Base-by-base conservation (phyloP, 164 flowering plant genomes). In the Stephania yunnanensis region DNA sequence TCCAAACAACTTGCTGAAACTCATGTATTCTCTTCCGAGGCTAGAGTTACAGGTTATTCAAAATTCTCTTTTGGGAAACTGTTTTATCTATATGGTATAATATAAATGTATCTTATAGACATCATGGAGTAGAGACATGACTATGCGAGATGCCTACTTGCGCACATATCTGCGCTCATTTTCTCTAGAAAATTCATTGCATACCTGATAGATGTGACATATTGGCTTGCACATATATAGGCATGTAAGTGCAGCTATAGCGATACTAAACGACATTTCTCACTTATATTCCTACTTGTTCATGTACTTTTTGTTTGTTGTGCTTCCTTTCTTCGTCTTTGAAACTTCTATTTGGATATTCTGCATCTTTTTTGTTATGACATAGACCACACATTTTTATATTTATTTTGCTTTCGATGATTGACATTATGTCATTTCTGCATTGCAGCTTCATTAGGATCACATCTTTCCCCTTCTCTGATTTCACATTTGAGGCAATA, bases 361-460 rank as follows among this genome's bases (percentile, higher is more conserved):
- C 25, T 25, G 25, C 25, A 25, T 25, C n/a, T 25, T 25, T 25
- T 25, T 25, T 25, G 25, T 25, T 25, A 25, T 25, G 25, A 25
- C 25, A 25, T 25, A 25, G 25, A 25, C 25, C 0, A 25, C 25
- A 25, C 25, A 36, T 55, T 44, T 74, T 45, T 5, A 6, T 17
- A 29, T 58, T 68, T 15, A 11, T 30, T 19, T n/a, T 31, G 20
- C 15, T 46, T 66, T 25, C 69, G 42, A 1, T 31, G 68, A 22
- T 77, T 74, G 75, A 52, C 71, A 11, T 52, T 46, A 70, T 78
- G 25, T 0, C 46, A 19, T 46, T 44, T 78, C 55, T 73, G 76
- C 73, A 78, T 74, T 85, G 86, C 90, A 89, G 91, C 86, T 75
- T 75, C 87, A 30, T 71, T 86, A 75, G 85, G 82, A 76, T 83